phyloP scores from a whole-genome alignment of 805 yeast genomes.

The Barnettozyma sucrosica region DNA sequence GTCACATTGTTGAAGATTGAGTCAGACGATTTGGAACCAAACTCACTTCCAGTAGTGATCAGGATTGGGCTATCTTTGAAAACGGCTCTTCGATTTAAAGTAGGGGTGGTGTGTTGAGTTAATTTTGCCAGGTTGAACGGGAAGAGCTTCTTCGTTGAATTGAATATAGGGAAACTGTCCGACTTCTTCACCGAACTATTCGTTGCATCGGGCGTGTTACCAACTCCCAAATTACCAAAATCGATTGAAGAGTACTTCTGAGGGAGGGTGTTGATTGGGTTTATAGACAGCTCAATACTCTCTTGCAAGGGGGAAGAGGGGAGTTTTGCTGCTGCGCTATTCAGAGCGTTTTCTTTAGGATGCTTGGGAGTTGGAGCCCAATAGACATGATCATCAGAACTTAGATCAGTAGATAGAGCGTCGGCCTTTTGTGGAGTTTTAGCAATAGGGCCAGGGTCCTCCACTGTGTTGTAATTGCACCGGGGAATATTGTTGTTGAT shows the following conservation, averaged over 20 bases:
- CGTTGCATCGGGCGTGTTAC: constrained; percentile 16
- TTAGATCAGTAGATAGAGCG: constrained; percentile 1
- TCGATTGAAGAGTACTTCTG: constrained; percentile 16
- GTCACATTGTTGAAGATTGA: constrained; percentile 7
- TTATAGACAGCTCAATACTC: constrained; percentile 10
- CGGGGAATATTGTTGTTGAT: constrained; percentile 7
- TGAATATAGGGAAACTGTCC: constrained; percentile 11
- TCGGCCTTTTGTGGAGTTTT: background rate
- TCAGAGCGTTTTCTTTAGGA: constrained; percentile 1
- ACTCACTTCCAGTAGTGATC: constrained; percentile 9
- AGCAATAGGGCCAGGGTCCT: background rate
- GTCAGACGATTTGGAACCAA: constrained; percentile 4
- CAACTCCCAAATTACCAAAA: constrained; percentile 19
- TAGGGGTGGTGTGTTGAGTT: constrained; percentile 10
- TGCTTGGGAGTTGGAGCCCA: constrained; percentile 26
- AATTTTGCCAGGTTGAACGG: constrained; percentile 3
- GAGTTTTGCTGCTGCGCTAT: constrained; percentile 5
- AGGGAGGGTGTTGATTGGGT: constrained; percentile 15
- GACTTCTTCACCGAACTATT: constrained; percentile 9
- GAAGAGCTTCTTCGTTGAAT: constrained; percentile 1
- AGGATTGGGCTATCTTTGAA: constrained; percentile 18
- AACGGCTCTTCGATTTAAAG: constrained; percentile 2
- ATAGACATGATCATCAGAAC: constrained; percentile 25
- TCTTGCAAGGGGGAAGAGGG: constrained; percentile 23
- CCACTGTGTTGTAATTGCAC: background rate